Percentiles rank a stretch among this genome's conserved stretches.
Conservation (phyloP, 176 grass and related monocot species). For the Phoenix dactylifera region DNA sequence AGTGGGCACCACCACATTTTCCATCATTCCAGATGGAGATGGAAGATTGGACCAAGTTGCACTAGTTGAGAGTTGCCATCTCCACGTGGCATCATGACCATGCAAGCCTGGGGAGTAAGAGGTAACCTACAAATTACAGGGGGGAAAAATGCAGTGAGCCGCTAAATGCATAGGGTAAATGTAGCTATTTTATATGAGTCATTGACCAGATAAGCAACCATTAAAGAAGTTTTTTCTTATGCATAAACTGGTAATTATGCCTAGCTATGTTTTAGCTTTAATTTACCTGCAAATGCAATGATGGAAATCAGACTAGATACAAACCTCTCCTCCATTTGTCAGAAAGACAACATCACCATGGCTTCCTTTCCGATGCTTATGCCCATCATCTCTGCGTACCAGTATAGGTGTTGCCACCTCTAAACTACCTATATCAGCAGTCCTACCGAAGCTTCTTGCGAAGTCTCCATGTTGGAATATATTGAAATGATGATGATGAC, state of each 20-base stretch:
- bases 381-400: slow-evolving; percentile 67
- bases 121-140: slow-evolving; percentile 41
- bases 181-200: too few relatives aligned
- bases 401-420: slow-evolving; percentile 87
- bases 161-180: too few relatives aligned
- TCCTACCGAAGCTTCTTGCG: slow-evolving; percentile 70
- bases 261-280: too few relatives aligned
- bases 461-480: slow-evolving; percentile 88
- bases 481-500: slow-evolving; percentile 74
- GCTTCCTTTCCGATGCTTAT: slow-evolving; percentile 84
- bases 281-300: neutral
- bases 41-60: slow-evolving; percentile 96
- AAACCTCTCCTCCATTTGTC: slow-evolving; percentile 83
- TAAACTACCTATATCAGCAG: slow-evolving; percentile 53
- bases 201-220: too few relatives aligned
- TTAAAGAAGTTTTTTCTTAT: too few relatives aligned
- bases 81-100: slow-evolving; percentile 76
- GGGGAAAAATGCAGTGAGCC: too few relatives aligned
- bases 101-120: slow-evolving; percentile 69
- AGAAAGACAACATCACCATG: slow-evolving; percentile 93
- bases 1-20: slow-evolving; percentile 79
- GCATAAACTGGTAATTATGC: too few relatives aligned
- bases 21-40: slow-evolving; percentile 79
- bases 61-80: slow-evolving; percentile 81
- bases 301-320: slow-evolving; percentile 2